Base-by-base conservation (phyloP, 192 early-diverging fungal species). In the Cladochytrium replicatum region DNA sequence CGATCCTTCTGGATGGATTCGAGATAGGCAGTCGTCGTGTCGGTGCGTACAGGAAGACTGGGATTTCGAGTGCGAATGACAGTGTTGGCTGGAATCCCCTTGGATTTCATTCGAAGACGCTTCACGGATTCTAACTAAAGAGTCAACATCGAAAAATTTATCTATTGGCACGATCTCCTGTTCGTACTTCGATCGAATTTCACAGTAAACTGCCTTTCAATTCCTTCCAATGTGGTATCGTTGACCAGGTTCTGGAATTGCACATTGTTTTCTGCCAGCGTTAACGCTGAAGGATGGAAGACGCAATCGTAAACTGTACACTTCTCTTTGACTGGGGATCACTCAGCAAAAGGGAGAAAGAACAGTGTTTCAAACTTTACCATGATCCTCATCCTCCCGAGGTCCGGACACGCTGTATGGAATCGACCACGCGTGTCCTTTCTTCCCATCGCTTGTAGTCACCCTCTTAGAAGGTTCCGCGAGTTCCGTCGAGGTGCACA, bases 261-360 rank as follows among this genome's bases (percentile, higher is more conserved):
- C 6, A 58, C 28, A 24, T 54, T 68, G 23, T 37, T 29, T 13
- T 24, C 25, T 11, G 54, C 60, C 31, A 47, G 27, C 43, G 55
- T 54, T 11, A 68, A 58, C 8, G 72, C 74, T 9, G 43, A 58
- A 37, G 76, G 74, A 63, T 74, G 68, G 44, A 77, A 72, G 7
- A 78, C 66, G 50, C 66, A 74, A 45, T 78, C 76, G 46, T 75
- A 77, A 0, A 78, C 74, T 4, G 53, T 54, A 42, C 68, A 72
- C 30, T 42, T 13, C 26, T 64, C 61, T 21, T 54, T 49, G 13
- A 52, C 72, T 75, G 32, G n/a, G n/a, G n/a, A n/a, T n/a, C n/a
- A n/a, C n/a, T 24, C 41, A 23, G n/a, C 34, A 11, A 24, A 17
- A 32, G 19, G 7, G 40, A 28, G 3, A 30, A 22, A 2, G 15